phyloP scores from a whole-genome alignment of 768 basidiomycete genomes.

The Coprinopsis sp. region DNA sequence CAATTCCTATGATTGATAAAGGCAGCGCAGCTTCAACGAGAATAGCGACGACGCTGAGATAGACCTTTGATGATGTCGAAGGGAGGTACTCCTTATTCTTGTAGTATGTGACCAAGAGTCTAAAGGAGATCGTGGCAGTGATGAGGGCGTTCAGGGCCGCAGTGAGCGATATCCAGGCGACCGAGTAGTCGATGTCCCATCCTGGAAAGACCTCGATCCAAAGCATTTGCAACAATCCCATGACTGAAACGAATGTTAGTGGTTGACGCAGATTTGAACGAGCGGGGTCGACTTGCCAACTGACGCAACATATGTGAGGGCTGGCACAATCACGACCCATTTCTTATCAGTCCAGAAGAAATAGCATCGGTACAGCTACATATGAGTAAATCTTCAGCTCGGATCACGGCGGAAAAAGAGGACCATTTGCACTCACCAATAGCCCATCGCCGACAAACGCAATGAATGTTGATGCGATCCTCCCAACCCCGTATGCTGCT shows the following conservation, averaged over 20 bases:
- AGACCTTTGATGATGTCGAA: conserved; percentile 1
- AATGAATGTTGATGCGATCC: conserved; percentile 7
- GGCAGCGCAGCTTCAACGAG: conserved; percentile 9
- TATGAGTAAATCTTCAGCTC: background rate
- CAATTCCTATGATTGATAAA: conserved; percentile 3
- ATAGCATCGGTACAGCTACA: conserved; percentile 8
- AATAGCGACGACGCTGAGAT: conserved; percentile 7
- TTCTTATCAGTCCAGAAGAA: conserved; percentile 10
- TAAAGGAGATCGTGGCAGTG: conserved; percentile 5
- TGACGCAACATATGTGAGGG: conserved; percentile 1
- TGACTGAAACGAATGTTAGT: background rate
- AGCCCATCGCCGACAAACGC: conserved; percentile 9
- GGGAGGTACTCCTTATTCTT: conserved; percentile 4
- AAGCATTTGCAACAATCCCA: conserved; percentile 10
- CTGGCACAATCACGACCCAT: conserved; percentile 5
- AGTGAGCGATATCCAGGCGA: conserved; percentile 8
- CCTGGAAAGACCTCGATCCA: conserved; percentile 4
- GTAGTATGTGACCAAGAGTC: conserved; percentile 2
- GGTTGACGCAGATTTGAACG: background rate
- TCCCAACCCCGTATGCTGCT: conserved; percentile 1
- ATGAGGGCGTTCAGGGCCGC: conserved; percentile 7
- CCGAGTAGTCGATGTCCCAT: conserved; percentile 7
- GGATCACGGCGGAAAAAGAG: background rate
- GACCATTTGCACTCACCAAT: background rate
- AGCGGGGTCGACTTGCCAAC: background rate